Evolutionary conservation across 768 basidiomycete species (phyloP).

Genomic region (Panaeolus cyanescens): DNA sequence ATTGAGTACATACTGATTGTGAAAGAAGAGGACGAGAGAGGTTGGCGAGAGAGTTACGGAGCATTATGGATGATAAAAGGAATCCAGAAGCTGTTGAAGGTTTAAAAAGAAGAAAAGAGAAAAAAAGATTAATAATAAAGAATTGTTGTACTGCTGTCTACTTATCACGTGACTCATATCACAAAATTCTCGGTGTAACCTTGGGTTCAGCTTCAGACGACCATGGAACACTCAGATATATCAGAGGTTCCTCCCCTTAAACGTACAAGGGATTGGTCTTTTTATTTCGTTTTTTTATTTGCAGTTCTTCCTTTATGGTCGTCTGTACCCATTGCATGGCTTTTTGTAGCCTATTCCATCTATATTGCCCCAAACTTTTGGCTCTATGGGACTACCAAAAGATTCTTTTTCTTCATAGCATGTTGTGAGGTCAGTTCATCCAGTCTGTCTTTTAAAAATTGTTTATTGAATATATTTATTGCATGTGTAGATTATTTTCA

Average conservation of each 20-base stretch:
- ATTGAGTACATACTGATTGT: slow-evolving; percentile 49
- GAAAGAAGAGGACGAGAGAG: slow-evolving; percentile 53
- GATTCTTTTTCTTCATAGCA: slow-evolving; percentile 47
- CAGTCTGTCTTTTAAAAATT: slow-evolving; percentile 1
- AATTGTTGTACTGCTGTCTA: background rate
- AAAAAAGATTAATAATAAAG: slow-evolving; percentile 20
- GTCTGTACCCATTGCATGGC: slow-evolving; percentile 65
- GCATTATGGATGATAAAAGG: slow-evolving; percentile 53
- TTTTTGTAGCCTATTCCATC: slow-evolving; percentile 50
- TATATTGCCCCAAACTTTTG: slow-evolving; percentile 42
- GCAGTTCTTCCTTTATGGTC: slow-evolving; percentile 68
- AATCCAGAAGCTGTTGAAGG: slow-evolving; percentile 13
- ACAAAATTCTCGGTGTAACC: background rate
- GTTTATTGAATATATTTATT: slow-evolving; percentile 4
- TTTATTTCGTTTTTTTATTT: slow-evolving; percentile 58
- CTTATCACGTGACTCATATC: background rate
- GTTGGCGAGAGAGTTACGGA: slow-evolving; percentile 64
- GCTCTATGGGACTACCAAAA: slow-evolving; percentile 40
- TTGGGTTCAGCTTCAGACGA: slow-evolving; percentile 2
- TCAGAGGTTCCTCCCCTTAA: slow-evolving; percentile 38
- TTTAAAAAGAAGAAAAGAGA: slow-evolving; percentile 31
- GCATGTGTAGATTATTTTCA: slow-evolving; percentile 60
- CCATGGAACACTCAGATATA: slow-evolving; percentile 30
- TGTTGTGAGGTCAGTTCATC: slow-evolving; percentile 55
- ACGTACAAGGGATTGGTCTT: slow-evolving; percentile 47